These are phyloP conservation scores for Pythium plurisporium DNA, from an alignment of 352 stramenopile species.

Conservation along the genomic window DNA sequence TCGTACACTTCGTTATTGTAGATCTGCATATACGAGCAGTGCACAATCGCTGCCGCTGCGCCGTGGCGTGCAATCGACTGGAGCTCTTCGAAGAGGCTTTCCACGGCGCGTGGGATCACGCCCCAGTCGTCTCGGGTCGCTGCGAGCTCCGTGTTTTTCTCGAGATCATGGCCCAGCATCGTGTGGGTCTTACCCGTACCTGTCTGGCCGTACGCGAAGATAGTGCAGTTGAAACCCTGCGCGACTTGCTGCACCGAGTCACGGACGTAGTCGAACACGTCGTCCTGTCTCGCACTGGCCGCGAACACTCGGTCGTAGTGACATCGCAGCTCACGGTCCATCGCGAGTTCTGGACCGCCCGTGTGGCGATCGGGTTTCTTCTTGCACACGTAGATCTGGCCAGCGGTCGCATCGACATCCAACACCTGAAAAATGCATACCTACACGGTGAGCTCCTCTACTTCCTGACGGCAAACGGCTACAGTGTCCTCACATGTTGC, in stretches of 20 bases:
- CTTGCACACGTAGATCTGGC: constrained; percentile 47
- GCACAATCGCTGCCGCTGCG: constrained; percentile 55
- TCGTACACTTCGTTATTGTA: constrained; percentile 88
- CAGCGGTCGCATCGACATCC: constrained; percentile 29
- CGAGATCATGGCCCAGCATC: constrained; percentile 77
- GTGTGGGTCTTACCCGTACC: constrained; percentile 89
- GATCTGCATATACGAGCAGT: constrained; percentile 91
- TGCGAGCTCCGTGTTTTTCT: constrained; percentile 30
- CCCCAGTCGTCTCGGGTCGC: constrained; percentile 37
- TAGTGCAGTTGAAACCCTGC: constrained; percentile 88
- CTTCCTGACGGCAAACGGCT: too few species aligned
- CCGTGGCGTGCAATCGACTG: constrained; percentile 40
- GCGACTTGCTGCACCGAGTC: constrained; percentile 74
- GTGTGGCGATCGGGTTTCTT: constrained; percentile 27
- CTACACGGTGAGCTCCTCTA: not conserved
- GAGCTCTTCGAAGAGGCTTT: constrained; percentile 79
- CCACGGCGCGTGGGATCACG: constrained; percentile 83
- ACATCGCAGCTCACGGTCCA: constrained; percentile 48
- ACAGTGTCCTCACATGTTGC: too few species aligned
- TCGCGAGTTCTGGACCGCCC: not conserved
- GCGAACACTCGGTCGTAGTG: constrained; percentile 77
- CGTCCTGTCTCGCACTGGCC: constrained; percentile 45
- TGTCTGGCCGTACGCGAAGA: constrained; percentile 91
- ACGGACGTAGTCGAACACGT: constrained; percentile 72
- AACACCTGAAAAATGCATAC: constrained; percentile 20